phyloP scores from a whole-genome alignment of 805 yeast species.

The Candida awuae region DNA sequence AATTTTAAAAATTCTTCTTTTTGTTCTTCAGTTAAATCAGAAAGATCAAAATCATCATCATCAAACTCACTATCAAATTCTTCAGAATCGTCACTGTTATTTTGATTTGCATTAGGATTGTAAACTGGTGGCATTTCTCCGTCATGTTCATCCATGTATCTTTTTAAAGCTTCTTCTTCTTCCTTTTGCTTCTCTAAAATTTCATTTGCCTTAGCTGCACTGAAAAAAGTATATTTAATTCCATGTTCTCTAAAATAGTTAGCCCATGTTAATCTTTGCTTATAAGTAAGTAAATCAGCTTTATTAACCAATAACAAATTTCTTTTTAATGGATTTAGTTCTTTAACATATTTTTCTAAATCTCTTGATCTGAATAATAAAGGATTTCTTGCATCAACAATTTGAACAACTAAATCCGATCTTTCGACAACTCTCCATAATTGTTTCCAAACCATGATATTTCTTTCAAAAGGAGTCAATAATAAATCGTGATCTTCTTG shows the following conservation, averaged over 20 bases:
- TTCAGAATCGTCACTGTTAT: background rate
- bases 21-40: constrained; percentile 19
- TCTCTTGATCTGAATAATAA: constrained; percentile 82
- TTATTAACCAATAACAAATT: constrained; percentile 84
- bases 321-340: constrained; percentile 63
- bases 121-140: constrained; percentile 11
- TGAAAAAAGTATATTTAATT: constrained; percentile 86
- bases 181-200: constrained; percentile 55
- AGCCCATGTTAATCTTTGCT: constrained; percentile 84
- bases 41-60: constrained; percentile 14
- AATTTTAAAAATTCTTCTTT: constrained; percentile 13
- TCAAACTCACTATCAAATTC: constrained; percentile 14
- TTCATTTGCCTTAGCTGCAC: constrained; percentile 81
- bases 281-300: constrained; percentile 74
- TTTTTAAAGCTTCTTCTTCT: constrained; percentile 26
- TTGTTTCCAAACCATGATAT: constrained; percentile 96
- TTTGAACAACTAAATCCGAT: constrained; percentile 88
- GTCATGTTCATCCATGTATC: constrained; percentile 11
- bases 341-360: constrained; percentile 70
- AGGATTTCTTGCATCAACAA: constrained; percentile 96
- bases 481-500: constrained; percentile 80
- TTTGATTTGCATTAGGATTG: constrained; percentile 1
- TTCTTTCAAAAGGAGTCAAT: constrained; percentile 94
- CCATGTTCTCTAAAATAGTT: constrained; percentile 57
- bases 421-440: constrained; percentile 97